Conservation (phyloP, 2,329 filamentous ascomycete genomes). For the Cadophora sp. region DNA sequence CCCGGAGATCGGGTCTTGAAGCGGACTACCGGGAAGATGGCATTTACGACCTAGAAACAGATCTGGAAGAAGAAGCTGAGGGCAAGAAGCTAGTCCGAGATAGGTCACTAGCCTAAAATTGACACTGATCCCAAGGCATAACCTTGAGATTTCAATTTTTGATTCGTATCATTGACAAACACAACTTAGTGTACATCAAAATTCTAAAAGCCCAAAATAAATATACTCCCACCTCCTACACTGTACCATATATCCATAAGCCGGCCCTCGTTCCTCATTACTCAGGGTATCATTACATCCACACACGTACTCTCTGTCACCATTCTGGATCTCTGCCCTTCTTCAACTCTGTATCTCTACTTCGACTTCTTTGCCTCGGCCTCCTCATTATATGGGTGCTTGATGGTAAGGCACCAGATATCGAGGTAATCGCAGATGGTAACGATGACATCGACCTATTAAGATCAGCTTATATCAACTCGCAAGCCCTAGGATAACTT, state of each 20-base stretch:
- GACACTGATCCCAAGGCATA: no score
- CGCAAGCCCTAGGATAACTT: slow-evolving; percentile 36
- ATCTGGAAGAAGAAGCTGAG: no score
- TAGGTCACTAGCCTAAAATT: no score
- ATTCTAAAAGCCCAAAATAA: not conserved
- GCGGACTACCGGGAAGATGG: no score
- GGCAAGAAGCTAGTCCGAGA: no score
- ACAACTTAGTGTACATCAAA: not conserved
- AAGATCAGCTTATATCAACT: slow-evolving; percentile 17
- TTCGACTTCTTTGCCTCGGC: slow-evolving; percentile 43
- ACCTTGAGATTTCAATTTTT: no score
- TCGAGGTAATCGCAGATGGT: slow-evolving; percentile 98
- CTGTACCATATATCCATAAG: not conserved
- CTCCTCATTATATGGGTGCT: slow-evolving; percentile 68
- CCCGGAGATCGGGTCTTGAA: no score
- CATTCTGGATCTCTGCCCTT: no score
- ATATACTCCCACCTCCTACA: not conserved
- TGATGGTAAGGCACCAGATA: slow-evolving; percentile 98
- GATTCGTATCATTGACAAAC: not conserved
- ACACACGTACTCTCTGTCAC: not conserved
- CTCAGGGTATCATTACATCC: not conserved
- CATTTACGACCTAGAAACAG: no score
- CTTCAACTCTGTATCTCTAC: slow-evolving; percentile 15
- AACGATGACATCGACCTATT: slow-evolving; percentile 86
- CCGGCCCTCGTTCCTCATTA: not conserved